Evolutionary conservation across 495 filamentous ascomycete genomes (phyloP).

Genomic region (Trichoderma gamsii): DNA sequence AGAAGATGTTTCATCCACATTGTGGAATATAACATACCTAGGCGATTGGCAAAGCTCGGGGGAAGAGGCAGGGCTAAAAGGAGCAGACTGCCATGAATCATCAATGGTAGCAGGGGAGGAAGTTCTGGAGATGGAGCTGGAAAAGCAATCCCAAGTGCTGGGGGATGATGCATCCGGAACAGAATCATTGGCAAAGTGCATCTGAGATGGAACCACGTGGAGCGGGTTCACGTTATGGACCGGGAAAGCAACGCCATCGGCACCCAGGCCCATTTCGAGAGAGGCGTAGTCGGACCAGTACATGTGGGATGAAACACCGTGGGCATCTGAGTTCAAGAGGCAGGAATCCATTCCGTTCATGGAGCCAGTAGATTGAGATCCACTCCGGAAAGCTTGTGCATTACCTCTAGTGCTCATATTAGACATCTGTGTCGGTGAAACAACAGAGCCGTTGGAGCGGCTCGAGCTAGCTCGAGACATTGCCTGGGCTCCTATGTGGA

Average conservation of each 20-base stretch:
- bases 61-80: conserved; percentile 42
- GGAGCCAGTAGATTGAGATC: conserved; percentile 25
- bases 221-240: conserved; percentile 35
- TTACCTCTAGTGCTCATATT: conserved; percentile 47
- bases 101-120: conserved; percentile 43
- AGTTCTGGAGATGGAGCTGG: conserved; percentile 41
- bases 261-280: conserved; percentile 31
- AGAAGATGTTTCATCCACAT: conserved; percentile 3
- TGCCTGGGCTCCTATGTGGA: conserved; percentile 35
- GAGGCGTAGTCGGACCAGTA: conserved; percentile 33
- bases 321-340: conserved; percentile 17
- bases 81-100: conserved; percentile 41
- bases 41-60: conserved; percentile 43
- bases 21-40: conserved; percentile 31
- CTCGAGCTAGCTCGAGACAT: conserved; percentile 44
- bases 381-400: conserved; percentile 31
- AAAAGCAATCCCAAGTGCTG: conserved; percentile 41
- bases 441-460: conserved; percentile 39
- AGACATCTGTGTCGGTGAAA: conserved; percentile 41
- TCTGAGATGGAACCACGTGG: conserved; percentile 36
- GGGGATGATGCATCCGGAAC: conserved; percentile 39
- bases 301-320: conserved; percentile 34
- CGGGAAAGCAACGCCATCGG: conserved; percentile 40
- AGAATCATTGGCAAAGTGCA: conserved; percentile 38
- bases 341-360: conserved; percentile 34